Evolutionary conservation across 352 stramenopile genomes (phyloP), one percentile per base, ranked within the genome.

Genomic region (Phytophthora brassicae): DNA sequence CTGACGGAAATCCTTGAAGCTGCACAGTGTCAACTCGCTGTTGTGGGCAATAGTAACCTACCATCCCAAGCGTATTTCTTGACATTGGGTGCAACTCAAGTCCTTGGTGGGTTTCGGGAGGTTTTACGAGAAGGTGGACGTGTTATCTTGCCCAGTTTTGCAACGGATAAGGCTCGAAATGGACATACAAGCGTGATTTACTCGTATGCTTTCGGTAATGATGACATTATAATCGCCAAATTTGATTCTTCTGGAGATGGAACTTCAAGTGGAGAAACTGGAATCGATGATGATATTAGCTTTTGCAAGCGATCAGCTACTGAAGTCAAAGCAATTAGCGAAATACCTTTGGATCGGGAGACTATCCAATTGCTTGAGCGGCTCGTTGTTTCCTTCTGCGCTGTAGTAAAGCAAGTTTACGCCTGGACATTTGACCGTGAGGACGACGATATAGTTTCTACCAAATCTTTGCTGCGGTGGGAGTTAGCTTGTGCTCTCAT

Each of bases 401-500:
- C 59, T 6, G 51, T 77, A 17, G 49, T 83, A n/a, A 65, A 74
- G 35, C 66, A 69, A n/a, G 64, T 85, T 52, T 68, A 83, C 39
- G 31, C 17, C 19, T 84, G 73, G 75, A 60, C 75, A 23, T 65
- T 56, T 36, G 22, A 63, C 19, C 50, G 38, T 17, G 47, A 45
- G 11, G 45, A 41, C n/a, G 22, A 69, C 38, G 63, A 29, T 23
- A 8, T 14, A 6, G 68, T 20, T 3, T 56, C 51, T 50, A 13
- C 59, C 19, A 33, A 17, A 54, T 61, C 49, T 43, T 35, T 79
- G 35, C 45, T 81, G 20, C 66, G 66, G 33, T 77, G 74, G 53
- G 82, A 91, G 28, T 49, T 92, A 42, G 68, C 72, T 16, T 79
- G 72, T 14, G 61, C 68, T n/a, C 72, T 84, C 29, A 75, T 92